Evolutionary conservation across 495 filamentous ascomycete species (phyloP), one percentile per base, ranked within the genome.

Genomic region (Bacidia rubella): DNA sequence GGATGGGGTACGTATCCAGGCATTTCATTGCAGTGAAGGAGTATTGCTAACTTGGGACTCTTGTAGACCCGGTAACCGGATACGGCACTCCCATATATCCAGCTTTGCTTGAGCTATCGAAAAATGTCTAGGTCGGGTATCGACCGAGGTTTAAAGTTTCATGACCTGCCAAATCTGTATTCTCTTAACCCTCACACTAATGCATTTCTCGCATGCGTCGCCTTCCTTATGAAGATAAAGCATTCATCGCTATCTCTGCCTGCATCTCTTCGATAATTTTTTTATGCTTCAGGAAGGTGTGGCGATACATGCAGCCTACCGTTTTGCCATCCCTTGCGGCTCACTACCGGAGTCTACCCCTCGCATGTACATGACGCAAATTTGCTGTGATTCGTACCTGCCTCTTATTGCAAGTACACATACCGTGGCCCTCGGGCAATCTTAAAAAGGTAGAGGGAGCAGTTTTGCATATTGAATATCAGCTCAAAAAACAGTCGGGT

Each of bases 71-170:
- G 5, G 68, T 72, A 0, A 73, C 71, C 43, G 72, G 71, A 2
- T 58, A 73, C 17, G 72, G 71, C 39, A 68, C 68, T 1, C 71
- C 71, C 3, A 44, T 70, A 49, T 74, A 71, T 51, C 54, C 63
- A 50, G 61, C 55, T 47, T 48, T 74, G 57, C 64, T 64, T 57
- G 47, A 57, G 11, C 20, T 68, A 39, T 66, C 69, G 21, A 48
- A 68, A 56, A 48, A 47, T 38, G 32, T 43, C 11, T 54, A 39
- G 44, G 42, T 11, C 7, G 29, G 15, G 15, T 15, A 35, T 15
- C 5, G 29, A 35, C 29, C 5, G 29, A 35, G 29, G 15, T 35
- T 15, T 35, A 35, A 35, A 15, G 29, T 35, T 35, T 35, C 29
- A 35, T 35, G 29, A 35, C 29, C 29, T 35, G 29, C 29, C 29